These are phyloP conservation scores for Mortierella sp. DNA, from an alignment of 371 early-diverging fungal species.

Conservation along the genomic window DNA sequence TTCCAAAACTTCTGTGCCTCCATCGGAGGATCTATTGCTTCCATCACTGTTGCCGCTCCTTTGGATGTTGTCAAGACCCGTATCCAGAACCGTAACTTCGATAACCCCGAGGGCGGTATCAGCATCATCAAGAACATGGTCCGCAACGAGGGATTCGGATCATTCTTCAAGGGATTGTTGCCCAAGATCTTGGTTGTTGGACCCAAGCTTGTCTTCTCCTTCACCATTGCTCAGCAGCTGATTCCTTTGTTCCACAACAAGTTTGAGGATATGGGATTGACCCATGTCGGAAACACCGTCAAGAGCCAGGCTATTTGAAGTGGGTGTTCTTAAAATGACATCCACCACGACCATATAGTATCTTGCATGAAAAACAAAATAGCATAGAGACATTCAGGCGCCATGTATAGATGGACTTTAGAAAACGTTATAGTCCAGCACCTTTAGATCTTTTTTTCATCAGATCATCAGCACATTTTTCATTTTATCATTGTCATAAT, in stretches of 20 bases:
- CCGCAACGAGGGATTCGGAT: conserved; percentile 91
- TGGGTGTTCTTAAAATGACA: background rate
- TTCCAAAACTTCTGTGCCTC: conserved; percentile 97
- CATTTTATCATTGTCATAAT: conserved; percentile 2
- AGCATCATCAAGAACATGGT: conserved; percentile 90
- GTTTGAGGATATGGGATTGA: conserved; percentile 61
- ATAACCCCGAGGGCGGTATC: conserved; percentile 89
- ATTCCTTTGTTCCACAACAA: conserved; percentile 85
- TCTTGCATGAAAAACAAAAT: background rate
- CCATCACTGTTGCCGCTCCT: conserved; percentile 95
- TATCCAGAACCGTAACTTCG: conserved; percentile 94
- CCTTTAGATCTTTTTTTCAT: background rate
- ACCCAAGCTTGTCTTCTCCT: conserved; percentile 97
- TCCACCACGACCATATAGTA: background rate
- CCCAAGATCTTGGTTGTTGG: conserved; percentile 97
- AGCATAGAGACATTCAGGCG: background rate
- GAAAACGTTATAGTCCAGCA: background rate
- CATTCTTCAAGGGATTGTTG: conserved; percentile 98
- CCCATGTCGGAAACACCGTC: conserved; percentile 52
- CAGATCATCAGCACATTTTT: background rate
- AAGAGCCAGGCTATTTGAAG: conserved; percentile 6
- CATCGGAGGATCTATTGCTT: conserved; percentile 96
- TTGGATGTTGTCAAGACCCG: conserved; percentile 99
- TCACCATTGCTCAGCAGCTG: conserved; percentile 95
- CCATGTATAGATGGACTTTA: conserved; percentile 1